Evolutionary conservation across 2,329 filamentous ascomycete genomes (phyloP), one percentile per base, ranked within the genome.

Genomic region (Nannizzia gypsea): DNA sequence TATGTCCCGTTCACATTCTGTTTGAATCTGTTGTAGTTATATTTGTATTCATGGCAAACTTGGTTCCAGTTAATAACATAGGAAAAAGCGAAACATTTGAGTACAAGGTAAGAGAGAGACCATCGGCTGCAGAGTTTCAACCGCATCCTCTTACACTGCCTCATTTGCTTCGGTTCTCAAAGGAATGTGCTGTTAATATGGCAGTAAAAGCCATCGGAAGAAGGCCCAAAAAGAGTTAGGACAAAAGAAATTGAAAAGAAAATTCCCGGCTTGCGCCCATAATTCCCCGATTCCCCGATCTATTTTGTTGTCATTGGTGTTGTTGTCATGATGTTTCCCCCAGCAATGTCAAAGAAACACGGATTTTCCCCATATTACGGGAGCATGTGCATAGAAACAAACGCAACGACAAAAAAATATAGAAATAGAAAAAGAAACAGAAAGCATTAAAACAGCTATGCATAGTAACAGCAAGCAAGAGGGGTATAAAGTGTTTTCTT

Each of bases 391-490:
- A 59, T 36, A 63, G 31, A 52, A 6, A 55, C 40, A 36, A 44
- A 52, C 17, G 57, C 50, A 44, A 28, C 56, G 54, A 62, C 31
- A 52, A 54, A 57, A 57, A 56, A 38, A 24, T n/a, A n/a, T 26
- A 36, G n/a, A 26, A 56, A 54, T 34, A 22, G 15, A 58, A 40
- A 48, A 57, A 26, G 17, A 13, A 31, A 28, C 24, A 26, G 44
- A 58, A 40, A 17, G 36, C 17, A 52, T 52, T 58, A 60, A 56
- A 52, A 59, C 58, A 57, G 38, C 54, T 24, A 54, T 54, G 24
- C 48, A 54, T 31, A 13, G 26, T 54, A 34, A 54, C 28, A 54
- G 48, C 48, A 54, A 31, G 26, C 26, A n/a, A 54, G 1, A 54
- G 15, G 48, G 48, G 48, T 54, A 54, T 54, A 54, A 36, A 54